Conservation (phyloP, 495 filamentous ascomycete species). For the Clohesyomyces aquaticus region DNA sequence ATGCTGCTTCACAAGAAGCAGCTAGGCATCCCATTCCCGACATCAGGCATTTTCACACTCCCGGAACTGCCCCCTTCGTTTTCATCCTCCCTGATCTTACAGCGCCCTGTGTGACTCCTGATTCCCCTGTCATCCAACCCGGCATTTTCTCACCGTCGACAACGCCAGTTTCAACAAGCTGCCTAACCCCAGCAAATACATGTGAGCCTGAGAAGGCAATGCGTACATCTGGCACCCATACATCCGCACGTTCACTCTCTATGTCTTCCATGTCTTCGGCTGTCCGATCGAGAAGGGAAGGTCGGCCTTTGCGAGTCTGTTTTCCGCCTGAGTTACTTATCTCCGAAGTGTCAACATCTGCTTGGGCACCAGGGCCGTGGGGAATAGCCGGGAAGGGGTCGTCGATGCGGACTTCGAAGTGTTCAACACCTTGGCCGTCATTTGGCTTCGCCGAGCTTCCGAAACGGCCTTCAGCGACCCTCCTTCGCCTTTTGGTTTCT, state of each 20-base stretch:
- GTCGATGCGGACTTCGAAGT: conserved; percentile 56
- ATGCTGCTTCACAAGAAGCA: too few relatives aligned
- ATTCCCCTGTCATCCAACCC: conserved; percentile 90
- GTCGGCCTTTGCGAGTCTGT: conserved; percentile 23
- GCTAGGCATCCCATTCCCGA: too few relatives aligned
- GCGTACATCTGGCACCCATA: conserved; percentile 62
- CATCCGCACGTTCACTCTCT: conserved; percentile 8
- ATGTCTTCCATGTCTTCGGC: conserved; percentile 29
- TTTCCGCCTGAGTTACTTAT: conserved; percentile 1
- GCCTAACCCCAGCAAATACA: conserved; percentile 78
- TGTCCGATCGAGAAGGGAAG: conserved; percentile 20
- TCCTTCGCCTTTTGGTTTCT: conserved; percentile 18
- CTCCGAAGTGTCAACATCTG: conserved; percentile 35
- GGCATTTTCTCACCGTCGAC: conserved; percentile 78
- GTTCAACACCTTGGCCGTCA: conserved; percentile 63
- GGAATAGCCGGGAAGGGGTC: conserved; percentile 25
- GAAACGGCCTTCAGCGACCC: conserved; percentile 52
- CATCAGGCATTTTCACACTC: conserved; percentile 17
- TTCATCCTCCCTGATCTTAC: conserved; percentile 63
- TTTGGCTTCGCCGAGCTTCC: conserved; percentile 52
- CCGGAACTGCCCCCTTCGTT: conserved; percentile 19
- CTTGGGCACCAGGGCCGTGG: not conserved
- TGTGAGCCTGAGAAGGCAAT: conserved; percentile 73
- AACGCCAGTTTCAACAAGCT: conserved; percentile 72
- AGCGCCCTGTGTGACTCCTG: conserved; percentile 71